phyloP scores from a whole-genome alignment of 75 land plant genomes.

The Isoetes taiwanensis region DNA sequence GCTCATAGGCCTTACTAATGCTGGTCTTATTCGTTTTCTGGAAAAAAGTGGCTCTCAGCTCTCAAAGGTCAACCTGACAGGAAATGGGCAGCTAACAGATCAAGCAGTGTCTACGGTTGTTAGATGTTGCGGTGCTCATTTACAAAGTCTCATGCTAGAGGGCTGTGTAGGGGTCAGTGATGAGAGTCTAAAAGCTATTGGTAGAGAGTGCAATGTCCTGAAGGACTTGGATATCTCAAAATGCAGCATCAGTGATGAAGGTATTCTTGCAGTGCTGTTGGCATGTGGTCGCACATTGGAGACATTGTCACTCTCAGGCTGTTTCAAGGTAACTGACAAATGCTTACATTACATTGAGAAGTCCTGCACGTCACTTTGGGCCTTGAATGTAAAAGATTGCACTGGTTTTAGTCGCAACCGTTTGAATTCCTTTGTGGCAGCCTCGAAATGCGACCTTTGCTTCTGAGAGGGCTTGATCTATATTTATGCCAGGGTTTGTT shows the following conservation, averaged over 20 bases:
- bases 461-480: too few relatives aligned
- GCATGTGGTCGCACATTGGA: conserved; percentile 31
- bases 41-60: conserved; percentile 35
- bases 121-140: conserved; percentile 35
- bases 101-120: conserved; percentile 30
- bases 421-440: conserved; percentile 28
- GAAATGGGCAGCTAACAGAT: conserved; percentile 50
- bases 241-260: conserved; percentile 49
- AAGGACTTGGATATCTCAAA: conserved; percentile 61
- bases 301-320: conserved; percentile 56
- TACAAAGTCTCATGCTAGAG: conserved; percentile 43
- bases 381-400: conserved; percentile 68
- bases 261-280: conserved; percentile 37
- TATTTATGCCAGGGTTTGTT: too few relatives aligned
- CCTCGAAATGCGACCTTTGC: too few relatives aligned
- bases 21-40: conserved; percentile 40
- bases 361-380: conserved; percentile 32
- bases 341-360: conserved; percentile 35
- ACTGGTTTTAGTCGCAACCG: conserved; percentile 28
- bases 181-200: conserved; percentile 37
- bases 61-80: conserved; percentile 49
- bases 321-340: conserved; percentile 45
- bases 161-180: conserved; percentile 62
- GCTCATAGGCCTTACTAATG: conserved; percentile 39
- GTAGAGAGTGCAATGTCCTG: conserved; percentile 33